Conservation (phyloP, 2,329 filamentous ascomycete genomes). For the Trichoderma cornu-damae region DNA sequence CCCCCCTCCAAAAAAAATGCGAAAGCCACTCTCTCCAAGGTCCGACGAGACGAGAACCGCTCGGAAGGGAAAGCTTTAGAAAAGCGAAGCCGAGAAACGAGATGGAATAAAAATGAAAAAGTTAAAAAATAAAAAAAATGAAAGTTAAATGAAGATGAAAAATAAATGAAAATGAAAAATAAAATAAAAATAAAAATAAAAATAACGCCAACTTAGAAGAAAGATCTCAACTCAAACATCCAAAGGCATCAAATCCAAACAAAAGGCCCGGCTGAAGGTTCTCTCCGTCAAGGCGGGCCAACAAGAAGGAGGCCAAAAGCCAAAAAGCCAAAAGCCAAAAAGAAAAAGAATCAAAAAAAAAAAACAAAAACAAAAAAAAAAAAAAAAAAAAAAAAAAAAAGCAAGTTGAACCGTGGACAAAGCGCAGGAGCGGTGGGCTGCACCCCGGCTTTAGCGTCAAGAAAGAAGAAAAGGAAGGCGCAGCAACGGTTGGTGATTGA, state of each 20-base stretch:
- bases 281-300: not conserved
- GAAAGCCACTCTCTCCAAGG: not conserved
- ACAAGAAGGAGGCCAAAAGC: not conserved
- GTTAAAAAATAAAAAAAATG: not conserved
- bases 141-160: not conserved
- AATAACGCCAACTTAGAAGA: not conserved
- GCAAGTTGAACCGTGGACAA: not conserved
- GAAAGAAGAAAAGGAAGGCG: constrained; percentile 9
- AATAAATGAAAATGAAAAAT: no score
- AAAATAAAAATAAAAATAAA: no score
- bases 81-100: no score
- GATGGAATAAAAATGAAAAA: not conserved
- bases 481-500: constrained; percentile 10
- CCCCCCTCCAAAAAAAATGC: no score
- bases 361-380: not conserved
- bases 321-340: not conserved
- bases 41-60: not conserved
- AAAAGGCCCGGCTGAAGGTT: no score
- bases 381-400: not conserved
- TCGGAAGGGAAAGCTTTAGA: no score
- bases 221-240: not conserved
- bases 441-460: constrained; percentile 12
- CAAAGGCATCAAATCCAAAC: not conserved
- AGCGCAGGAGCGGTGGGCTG: constrained; percentile 12
- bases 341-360: not conserved